Conservation (phyloP, 1,284 basidiomycete species). For the Macrocystidia cucumis region DNA sequence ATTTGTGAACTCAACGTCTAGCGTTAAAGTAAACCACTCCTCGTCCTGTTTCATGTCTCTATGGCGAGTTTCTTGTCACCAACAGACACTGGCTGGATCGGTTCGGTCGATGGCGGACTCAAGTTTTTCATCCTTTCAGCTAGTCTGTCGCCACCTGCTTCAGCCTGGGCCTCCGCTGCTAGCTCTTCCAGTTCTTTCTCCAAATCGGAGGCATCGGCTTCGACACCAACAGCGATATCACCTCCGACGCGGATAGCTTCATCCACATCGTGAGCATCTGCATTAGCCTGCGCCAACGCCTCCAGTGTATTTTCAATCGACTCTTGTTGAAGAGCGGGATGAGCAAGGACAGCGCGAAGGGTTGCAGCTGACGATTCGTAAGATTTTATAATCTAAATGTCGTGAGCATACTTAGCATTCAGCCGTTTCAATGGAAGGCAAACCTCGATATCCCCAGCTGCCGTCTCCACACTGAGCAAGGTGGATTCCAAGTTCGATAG, state of each 20-base stretch:
- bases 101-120: no score
- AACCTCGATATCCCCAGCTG: slow-evolving; percentile 85
- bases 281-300: slow-evolving; percentile 74
- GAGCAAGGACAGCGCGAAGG: slow-evolving; percentile 65
- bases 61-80: neutral
- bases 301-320: slow-evolving; percentile 84
- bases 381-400: slow-evolving; percentile 69
- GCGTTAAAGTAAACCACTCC: no score
- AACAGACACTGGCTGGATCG: neutral
- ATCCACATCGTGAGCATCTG: slow-evolving; percentile 78
- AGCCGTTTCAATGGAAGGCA: slow-evolving; percentile 8
- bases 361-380: slow-evolving; percentile 81
- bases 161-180: slow-evolving; percentile 41
- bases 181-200: slow-evolving; percentile 52
- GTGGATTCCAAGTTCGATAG: slow-evolving; percentile 72
- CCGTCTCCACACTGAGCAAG: slow-evolving; percentile 78
- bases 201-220: slow-evolving; percentile 51
- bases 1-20: no score
- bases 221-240: slow-evolving; percentile 44
- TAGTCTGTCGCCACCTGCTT: no score
- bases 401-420: slow-evolving; percentile 5
- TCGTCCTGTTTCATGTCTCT: no score
- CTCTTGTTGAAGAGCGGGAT: slow-evolving; percentile 73
- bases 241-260: slow-evolving; percentile 66
- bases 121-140: no score